Percentiles rank a stretch among this genome's conserved stretches.
Conservation (phyloP, 805 yeast species). For the Cyberlindnera bimundalis region DNA sequence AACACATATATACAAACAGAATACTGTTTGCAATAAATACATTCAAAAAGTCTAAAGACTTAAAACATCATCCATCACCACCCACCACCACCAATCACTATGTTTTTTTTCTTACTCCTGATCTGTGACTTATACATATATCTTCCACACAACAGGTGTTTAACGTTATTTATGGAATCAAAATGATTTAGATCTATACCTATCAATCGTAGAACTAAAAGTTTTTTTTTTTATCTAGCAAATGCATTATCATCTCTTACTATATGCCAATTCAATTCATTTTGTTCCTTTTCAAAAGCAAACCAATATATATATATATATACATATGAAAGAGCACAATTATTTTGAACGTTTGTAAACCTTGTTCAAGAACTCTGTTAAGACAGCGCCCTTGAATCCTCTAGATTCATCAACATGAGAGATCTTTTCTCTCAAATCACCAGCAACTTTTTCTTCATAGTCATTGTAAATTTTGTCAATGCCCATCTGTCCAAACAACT, state of each 20-base stretch:
- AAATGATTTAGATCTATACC: background rate
- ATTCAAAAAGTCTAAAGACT: too few species aligned
- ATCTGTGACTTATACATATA: constrained; percentile 2
- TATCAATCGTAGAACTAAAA: background rate
- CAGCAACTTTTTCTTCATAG: constrained; percentile 79
- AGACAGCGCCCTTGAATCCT: constrained; percentile 89
- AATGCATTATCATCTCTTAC: too few species aligned
- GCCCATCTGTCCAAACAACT: constrained; percentile 68
- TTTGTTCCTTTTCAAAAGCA: too few species aligned
- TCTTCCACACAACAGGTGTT: constrained; percentile 2
- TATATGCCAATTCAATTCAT: too few species aligned
- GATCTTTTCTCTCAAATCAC: constrained; percentile 60
- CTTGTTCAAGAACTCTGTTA: constrained; percentile 80
- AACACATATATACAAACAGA: background rate
- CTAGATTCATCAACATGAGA: constrained; percentile 78
- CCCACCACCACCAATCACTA: background rate
- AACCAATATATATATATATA: background rate
- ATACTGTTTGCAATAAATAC: too few species aligned
- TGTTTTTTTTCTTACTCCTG: constrained; percentile 1
- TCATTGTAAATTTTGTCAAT: constrained; percentile 67
- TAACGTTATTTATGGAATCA: constrained; percentile 14
- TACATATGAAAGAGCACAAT: background rate
- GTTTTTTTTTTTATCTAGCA: too few species aligned
- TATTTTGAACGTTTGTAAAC: constrained; percentile 93
- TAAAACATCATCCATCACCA: too few species aligned